phyloP scores from a whole-genome alignment of 116 monocot genomes.

The Phalaenopsis hybrid region DNA sequence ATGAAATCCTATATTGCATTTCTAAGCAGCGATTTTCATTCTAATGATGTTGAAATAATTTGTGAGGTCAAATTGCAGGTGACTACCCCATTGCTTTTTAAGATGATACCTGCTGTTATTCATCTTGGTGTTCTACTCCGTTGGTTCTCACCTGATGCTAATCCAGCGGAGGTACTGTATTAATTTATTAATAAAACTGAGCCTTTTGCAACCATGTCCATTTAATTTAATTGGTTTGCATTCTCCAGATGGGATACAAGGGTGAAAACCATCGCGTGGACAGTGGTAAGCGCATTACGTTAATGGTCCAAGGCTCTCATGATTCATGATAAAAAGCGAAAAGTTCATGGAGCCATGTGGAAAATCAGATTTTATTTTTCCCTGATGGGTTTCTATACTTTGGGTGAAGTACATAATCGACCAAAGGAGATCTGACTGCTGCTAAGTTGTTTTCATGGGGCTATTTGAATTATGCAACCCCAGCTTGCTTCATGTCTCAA shows the following conservation, averaged over 20 bases:
- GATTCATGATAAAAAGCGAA: conserved; percentile 34
- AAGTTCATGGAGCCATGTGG: conserved; percentile 25
- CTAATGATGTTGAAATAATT: background rate
- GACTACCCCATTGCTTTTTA: conserved; percentile 87
- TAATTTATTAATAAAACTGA: too few species aligned
- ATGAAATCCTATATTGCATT: background rate
- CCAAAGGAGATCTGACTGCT: conserved; percentile 29
- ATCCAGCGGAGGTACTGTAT: conserved; percentile 44
- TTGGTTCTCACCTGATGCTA: conserved; percentile 73
- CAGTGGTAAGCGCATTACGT: conserved; percentile 46
- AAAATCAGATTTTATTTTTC: conserved; percentile 17
- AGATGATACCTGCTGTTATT: conserved; percentile 86
- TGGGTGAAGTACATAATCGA: conserved; percentile 28
- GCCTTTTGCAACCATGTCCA: background rate
- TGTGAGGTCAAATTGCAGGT: conserved; percentile 39
- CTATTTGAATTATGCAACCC: conserved; percentile 1
- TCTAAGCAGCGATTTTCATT: background rate
- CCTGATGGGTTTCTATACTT: conserved; percentile 34
- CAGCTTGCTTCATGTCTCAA: background rate
- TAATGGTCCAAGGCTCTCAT: conserved; percentile 66
- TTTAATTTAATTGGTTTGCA: background rate
- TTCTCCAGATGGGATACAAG: conserved; percentile 51
- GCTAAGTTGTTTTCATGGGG: conserved; percentile 3
- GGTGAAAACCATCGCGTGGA: conserved; percentile 40
- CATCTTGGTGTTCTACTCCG: conserved; percentile 73